These are phyloP conservation scores for Tardiomyces blankii DNA, from an alignment of 1,139 yeast genomes.

Conservation along the genomic window DNA sequence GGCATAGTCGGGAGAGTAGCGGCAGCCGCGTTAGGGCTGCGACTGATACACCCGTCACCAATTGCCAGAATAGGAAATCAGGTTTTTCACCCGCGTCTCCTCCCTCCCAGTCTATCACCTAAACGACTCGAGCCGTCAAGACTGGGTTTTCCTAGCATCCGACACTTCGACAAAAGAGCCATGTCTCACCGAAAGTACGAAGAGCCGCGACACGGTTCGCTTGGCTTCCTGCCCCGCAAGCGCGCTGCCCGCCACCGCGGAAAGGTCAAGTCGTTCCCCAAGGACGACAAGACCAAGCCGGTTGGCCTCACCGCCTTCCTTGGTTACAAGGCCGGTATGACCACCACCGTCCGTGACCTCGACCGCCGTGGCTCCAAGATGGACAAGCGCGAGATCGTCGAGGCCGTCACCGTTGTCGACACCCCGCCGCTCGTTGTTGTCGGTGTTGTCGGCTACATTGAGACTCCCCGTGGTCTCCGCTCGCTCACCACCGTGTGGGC, in stretches of 20 bases:
- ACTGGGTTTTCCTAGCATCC: not conserved
- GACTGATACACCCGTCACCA: not conserved
- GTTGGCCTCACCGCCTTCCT: slow-evolving; percentile 99
- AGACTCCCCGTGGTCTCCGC: slow-evolving; percentile 99
- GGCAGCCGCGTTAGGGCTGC: not conserved
- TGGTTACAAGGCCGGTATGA: slow-evolving; percentile 99
- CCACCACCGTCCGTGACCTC: slow-evolving; percentile 99
- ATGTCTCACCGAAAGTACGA: slow-evolving; percentile 99
- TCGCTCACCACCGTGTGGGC: slow-evolving; percentile 99
- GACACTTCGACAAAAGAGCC: slow-evolving; percentile 11
- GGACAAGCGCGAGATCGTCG: slow-evolving; percentile 99
- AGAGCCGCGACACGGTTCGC: slow-evolving; percentile 99
- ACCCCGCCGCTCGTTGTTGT: slow-evolving; percentile 98
- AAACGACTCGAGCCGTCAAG: no score
- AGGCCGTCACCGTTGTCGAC: slow-evolving; percentile 98
- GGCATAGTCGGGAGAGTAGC: not conserved
- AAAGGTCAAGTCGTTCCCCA: slow-evolving; percentile 98
- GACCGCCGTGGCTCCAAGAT: slow-evolving; percentile 99
- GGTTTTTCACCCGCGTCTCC: not conserved
- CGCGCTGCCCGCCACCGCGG: slow-evolving; percentile 99
- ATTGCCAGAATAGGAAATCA: not conserved
- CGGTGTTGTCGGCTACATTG: slow-evolving; percentile 99
- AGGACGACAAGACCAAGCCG: slow-evolving; percentile 96
- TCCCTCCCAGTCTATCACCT: no score
- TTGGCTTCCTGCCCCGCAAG: slow-evolving; percentile 99